These are phyloP conservation scores for Akanthomyces dipterigenus DNA, from an alignment of 2,329 filamentous ascomycete species.

Conservation along the genomic window DNA sequence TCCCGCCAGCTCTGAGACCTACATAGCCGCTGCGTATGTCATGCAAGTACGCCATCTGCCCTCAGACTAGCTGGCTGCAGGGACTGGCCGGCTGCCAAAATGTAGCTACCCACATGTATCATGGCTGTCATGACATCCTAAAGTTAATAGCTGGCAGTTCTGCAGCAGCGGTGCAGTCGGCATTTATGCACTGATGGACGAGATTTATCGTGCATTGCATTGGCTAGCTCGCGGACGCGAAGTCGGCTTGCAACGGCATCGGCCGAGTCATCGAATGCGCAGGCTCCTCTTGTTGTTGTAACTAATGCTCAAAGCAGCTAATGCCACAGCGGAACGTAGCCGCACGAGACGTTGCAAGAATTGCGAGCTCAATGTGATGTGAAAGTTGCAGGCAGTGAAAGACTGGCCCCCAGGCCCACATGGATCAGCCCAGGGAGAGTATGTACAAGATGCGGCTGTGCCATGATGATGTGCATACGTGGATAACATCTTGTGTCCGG, in stretches of 20 bases:
- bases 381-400: background rate
- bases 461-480: slow-evolving; percentile 7
- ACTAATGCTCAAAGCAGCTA: background rate
- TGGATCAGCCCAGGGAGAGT: slow-evolving; percentile 5
- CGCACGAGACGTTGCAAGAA: background rate
- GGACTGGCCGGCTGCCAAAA: slow-evolving; percentile 1
- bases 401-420: slow-evolving; percentile 1
- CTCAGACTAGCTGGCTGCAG: slow-evolving; percentile 6
- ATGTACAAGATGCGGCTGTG: slow-evolving; percentile 8
- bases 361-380: background rate
- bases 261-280: slow-evolving; percentile 2
- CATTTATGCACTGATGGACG: background rate
- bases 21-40: slow-evolving; percentile 37
- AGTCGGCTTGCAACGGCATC: slow-evolving; percentile 3
- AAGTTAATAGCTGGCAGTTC: background rate
- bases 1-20: slow-evolving; percentile 21
- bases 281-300: background rate
- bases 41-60: slow-evolving; percentile 33
- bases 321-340: background rate
- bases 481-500: slow-evolving; percentile 7
- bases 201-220: slow-evolving; percentile 11
- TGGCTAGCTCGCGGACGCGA: background rate
- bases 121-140: background rate
- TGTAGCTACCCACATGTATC: background rate
- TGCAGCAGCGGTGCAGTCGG: background rate